Percentiles rank a stretch among this genome's conserved stretches.
These are phyloP conservation scores for Turnera subulata DNA, from an alignment of 345 rosid genomes.

Conservation along the genomic window DNA sequence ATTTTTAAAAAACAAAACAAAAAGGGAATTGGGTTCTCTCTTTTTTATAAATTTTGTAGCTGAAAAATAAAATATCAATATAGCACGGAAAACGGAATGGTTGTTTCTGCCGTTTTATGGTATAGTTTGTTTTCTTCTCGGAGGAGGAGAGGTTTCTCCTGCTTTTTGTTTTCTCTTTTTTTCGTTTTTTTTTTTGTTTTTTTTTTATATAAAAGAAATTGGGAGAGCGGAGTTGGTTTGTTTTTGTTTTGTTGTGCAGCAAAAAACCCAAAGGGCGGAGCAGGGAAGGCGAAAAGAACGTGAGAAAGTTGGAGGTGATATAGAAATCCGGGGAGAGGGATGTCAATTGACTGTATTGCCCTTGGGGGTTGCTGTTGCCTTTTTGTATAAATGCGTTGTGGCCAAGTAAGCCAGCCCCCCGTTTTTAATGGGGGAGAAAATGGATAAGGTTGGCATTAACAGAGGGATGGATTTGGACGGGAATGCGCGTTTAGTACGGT, in stretches of 20 bases:
- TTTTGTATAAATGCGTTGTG: neutral
- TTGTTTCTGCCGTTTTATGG: too few relatives aligned
- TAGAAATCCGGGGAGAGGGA: neutral
- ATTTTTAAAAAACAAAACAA: neutral
- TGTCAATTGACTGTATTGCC: constrained; percentile 22
- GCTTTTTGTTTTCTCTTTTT: too few relatives aligned
- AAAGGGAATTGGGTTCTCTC: neutral
- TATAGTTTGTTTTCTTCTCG: too few relatives aligned
- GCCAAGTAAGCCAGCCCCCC: constrained; percentile 12
- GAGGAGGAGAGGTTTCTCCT: too few relatives aligned
- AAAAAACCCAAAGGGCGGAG: constrained; percentile 5
- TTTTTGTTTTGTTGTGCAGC: neutral
- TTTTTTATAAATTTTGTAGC: neutral
- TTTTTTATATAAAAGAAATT: neutral
- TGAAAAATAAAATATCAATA: neutral
- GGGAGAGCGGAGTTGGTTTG: neutral
- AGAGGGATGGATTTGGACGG: constrained; percentile 1
- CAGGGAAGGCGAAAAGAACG: neutral
- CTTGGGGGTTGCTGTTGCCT: too few relatives aligned
- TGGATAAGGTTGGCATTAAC: too few relatives aligned
- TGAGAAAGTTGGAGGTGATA: neutral
- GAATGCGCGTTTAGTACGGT: too few relatives aligned
- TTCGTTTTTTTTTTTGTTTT: neutral
- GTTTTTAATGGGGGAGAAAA: neutral
- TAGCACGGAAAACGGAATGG: too few relatives aligned